A percentile compares a stretch with the other conserved stretches of the same genome.
These are phyloP conservation scores for Raddia distichophylla DNA, from an alignment of 176 grass and related monocot genomes.

Conservation along the genomic window DNA sequence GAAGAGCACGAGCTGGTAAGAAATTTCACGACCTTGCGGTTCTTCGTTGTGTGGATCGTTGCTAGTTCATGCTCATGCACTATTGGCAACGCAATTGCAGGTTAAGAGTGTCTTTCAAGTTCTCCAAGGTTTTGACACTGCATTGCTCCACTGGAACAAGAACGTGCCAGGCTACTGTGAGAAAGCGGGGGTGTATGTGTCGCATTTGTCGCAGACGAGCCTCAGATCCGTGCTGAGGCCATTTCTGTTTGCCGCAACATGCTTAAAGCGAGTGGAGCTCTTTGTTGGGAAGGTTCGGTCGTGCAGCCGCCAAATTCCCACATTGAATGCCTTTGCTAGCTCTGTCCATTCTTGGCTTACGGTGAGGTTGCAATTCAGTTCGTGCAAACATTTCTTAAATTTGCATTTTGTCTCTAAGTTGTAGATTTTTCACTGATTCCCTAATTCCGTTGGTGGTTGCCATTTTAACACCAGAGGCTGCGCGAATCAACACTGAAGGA, in stretches of 20 bases:
- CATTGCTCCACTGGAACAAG: conserved; percentile 66
- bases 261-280: conserved; percentile 85
- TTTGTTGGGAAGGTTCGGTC: conserved; percentile 59
- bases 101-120: conserved; percentile 73
- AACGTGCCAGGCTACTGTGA: conserved; percentile 42
- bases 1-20: conserved; percentile 80
- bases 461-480: conserved; percentile 64
- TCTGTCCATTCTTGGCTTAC: conserved; percentile 77
- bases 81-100: conserved; percentile 32
- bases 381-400: neutral
- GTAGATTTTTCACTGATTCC: conserved; percentile 11
- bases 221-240: conserved; percentile 52
- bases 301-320: conserved; percentile 36
- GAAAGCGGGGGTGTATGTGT: conserved; percentile 59
- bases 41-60: neutral
- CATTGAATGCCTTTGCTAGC: conserved; percentile 71
- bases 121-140: conserved; percentile 72
- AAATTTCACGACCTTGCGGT: neutral
- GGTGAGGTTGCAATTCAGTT: conserved; percentile 52
- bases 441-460: conserved; percentile 20
- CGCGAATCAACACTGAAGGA: conserved; percentile 74
- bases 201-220: conserved; percentile 66
- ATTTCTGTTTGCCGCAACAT: conserved; percentile 69
- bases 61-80: neutral
- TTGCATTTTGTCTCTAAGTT: neutral